A percentile compares a stretch with the other conserved stretches of the same genome.
These are phyloP conservation scores for Phytopythium delawarense DNA, from an alignment of 352 stramenopile species.

Conservation along the genomic window DNA sequence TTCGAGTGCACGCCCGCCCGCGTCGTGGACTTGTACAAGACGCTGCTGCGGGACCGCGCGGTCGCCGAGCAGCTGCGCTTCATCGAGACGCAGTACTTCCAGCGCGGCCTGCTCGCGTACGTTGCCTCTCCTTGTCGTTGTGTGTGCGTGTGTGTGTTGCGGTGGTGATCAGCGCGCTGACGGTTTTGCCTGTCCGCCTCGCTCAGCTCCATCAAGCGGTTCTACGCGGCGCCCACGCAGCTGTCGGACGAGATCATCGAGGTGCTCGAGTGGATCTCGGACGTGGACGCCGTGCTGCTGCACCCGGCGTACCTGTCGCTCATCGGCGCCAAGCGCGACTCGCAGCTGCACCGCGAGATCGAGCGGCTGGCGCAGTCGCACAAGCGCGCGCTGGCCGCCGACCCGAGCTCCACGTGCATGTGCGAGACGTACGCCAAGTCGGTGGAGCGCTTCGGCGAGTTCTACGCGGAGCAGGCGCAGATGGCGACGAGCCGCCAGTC, in stretches of 20 bases:
- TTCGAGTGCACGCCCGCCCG: slow-evolving; percentile 65
- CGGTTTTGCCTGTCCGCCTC: slow-evolving; percentile 1
- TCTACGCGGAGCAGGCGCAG: slow-evolving; percentile 54
- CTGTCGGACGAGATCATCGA: slow-evolving; percentile 67
- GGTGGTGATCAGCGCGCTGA: not conserved
- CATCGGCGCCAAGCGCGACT: slow-evolving; percentile 50
- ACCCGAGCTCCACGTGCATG: slow-evolving; percentile 44
- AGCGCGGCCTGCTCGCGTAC: slow-evolving; percentile 40
- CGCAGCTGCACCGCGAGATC: slow-evolving; percentile 50
- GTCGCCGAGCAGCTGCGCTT: slow-evolving; percentile 53
- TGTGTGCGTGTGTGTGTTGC: too few relatives aligned
- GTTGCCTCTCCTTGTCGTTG: not conserved
- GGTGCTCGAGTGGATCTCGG: slow-evolving; percentile 67
- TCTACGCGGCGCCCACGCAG: slow-evolving; percentile 53
- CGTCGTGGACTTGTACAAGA: slow-evolving; percentile 56
- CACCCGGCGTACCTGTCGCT: slow-evolving; percentile 53
- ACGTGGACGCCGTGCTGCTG: slow-evolving; percentile 64
- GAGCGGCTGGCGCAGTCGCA: slow-evolving; percentile 53
- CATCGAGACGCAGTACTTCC: slow-evolving; percentile 69
- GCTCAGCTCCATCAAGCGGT: slow-evolving; percentile 39
- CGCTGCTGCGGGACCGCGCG: slow-evolving; percentile 37
- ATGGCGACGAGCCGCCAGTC: slow-evolving; percentile 37
- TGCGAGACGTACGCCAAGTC: slow-evolving; percentile 70
- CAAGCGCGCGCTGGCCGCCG: slow-evolving; percentile 19
- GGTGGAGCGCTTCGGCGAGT: slow-evolving; percentile 61